phyloP scores from a whole-genome alignment of 257 asterid species.

The Oldenlandia corymbosa region DNA sequence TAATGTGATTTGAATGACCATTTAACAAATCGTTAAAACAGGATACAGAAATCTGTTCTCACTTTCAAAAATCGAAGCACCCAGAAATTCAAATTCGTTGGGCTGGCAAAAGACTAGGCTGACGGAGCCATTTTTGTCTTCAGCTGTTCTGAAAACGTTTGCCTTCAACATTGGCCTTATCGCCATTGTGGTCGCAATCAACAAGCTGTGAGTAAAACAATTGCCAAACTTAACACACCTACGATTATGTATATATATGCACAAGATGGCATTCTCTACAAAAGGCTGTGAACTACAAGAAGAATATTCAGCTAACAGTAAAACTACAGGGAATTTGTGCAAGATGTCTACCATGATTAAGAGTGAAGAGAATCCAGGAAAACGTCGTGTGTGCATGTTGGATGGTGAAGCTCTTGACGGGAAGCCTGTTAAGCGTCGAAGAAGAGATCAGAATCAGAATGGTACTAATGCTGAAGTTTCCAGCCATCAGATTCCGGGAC shows the following conservation, averaged over 20 bases:
- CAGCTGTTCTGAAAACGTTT: constrained; percentile 15
- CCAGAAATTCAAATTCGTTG: constrained; percentile 2
- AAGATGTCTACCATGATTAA: constrained; percentile 29
- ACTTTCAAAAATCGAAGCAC: neutral
- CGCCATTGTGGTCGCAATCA: constrained; percentile 17
- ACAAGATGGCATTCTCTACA: neutral
- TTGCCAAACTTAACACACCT: constrained; percentile 17
- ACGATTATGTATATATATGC: constrained; percentile 2
- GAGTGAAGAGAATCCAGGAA: constrained; percentile 32
- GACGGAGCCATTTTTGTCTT: constrained; percentile 9
- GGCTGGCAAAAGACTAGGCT: constrained; percentile 4
- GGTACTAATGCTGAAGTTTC: constrained; percentile 1
- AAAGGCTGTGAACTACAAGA: neutral
- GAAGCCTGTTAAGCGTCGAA: constrained; percentile 34
- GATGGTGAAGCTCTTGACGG: constrained; percentile 20
- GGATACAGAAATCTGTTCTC: neutral
- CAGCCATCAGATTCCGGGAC: neutral
- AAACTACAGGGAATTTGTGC: neutral
- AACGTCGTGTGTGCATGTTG: constrained; percentile 18
- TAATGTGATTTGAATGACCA: no score
- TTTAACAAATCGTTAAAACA: no score
- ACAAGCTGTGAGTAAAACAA: constrained; percentile 16
- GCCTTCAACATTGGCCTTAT: constrained; percentile 24
- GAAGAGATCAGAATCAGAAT: constrained; percentile 32
- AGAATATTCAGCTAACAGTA: constrained; percentile 2